These are phyloP conservation scores for Hypomontagnella submonticulosa DNA, from an alignment of 495 filamentous ascomycete genomes.

Conservation along the genomic window DNA sequence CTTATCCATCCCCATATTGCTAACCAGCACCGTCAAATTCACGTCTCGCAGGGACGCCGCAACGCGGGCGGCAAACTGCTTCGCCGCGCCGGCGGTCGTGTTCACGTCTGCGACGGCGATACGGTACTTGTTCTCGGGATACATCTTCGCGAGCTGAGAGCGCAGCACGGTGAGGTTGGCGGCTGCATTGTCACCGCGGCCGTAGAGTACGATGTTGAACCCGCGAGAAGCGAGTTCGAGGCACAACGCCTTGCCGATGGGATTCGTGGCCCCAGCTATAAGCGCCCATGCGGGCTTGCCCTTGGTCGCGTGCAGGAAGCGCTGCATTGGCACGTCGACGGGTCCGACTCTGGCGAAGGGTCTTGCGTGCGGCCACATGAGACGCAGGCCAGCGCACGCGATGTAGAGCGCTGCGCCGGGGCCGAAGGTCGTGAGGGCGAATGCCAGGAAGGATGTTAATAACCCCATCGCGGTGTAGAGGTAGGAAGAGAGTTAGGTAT, in stretches of 20 bases:
- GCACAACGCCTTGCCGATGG: constrained; percentile 63
- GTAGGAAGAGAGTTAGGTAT: not conserved
- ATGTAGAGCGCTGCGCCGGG: constrained; percentile 9
- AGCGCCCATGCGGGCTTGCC: constrained; percentile 62
- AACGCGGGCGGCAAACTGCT: constrained; percentile 17
- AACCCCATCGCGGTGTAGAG: constrained; percentile 6
- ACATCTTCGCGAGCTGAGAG: constrained; percentile 34
- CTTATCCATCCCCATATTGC: constrained; percentile 24
- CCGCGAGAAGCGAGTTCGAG: constrained; percentile 61
- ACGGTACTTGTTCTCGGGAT: constrained; percentile 49
- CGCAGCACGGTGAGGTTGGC: constrained; percentile 50
- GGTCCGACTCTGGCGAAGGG: not conserved
- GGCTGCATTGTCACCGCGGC: constrained; percentile 53
- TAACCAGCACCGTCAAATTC: constrained; percentile 44
- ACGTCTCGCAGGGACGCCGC: constrained; percentile 32
- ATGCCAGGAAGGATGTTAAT: constrained; percentile 4
- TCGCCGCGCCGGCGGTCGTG: not conserved
- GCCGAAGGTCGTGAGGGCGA: constrained; percentile 8
- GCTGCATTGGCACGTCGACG: constrained; percentile 14
- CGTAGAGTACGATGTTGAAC: constrained; percentile 69
- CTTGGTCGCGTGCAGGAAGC: constrained; percentile 39
- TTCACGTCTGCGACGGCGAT: constrained; percentile 35
- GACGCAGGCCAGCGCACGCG: not conserved
- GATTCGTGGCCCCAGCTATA: constrained; percentile 61
- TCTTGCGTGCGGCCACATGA: not conserved